phyloP scores from a whole-genome alignment of 164 flowering plant species.

The Pachysandra terminalis region DNA sequence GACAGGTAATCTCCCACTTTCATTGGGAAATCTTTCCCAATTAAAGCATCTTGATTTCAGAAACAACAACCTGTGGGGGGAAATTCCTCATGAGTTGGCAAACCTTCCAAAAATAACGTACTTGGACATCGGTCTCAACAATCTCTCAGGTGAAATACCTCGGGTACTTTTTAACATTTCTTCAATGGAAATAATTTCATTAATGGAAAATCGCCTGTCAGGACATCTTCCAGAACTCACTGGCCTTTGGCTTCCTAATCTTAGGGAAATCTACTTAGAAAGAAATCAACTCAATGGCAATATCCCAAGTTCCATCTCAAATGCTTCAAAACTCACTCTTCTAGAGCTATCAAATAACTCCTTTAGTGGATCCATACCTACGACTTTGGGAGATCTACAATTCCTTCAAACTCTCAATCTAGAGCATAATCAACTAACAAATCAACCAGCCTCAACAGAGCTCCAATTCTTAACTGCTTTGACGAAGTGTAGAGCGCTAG shows the following conservation, averaged over 20 bases:
- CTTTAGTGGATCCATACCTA: conserved; percentile 1
- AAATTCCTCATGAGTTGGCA: background rate
- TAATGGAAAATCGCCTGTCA: background rate
- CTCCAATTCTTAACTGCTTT: background rate
- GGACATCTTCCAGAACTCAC: background rate
- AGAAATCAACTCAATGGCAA: background rate
- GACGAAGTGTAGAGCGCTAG: background rate
- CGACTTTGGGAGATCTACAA: conserved; percentile 2
- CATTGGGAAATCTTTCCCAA: background rate
- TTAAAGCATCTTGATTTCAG: background rate
- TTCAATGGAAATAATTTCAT: background rate
- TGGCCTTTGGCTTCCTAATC: background rate
- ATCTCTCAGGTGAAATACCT: background rate
- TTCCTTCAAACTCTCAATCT: background rate
- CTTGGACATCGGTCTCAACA: background rate
- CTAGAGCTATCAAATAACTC: background rate
- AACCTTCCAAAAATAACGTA: background rate
- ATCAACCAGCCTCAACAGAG: background rate
- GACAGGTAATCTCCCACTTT: background rate
- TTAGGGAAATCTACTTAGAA: background rate
- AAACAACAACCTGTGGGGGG: background rate
- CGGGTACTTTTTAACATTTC: background rate
- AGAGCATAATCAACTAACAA: background rate
- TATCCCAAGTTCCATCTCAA: background rate
- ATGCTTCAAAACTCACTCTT: background rate